phyloP scores from a whole-genome alignment of 2,329 filamentous ascomycete genomes.

The Ophiostoma novo-ulmi region DNA sequence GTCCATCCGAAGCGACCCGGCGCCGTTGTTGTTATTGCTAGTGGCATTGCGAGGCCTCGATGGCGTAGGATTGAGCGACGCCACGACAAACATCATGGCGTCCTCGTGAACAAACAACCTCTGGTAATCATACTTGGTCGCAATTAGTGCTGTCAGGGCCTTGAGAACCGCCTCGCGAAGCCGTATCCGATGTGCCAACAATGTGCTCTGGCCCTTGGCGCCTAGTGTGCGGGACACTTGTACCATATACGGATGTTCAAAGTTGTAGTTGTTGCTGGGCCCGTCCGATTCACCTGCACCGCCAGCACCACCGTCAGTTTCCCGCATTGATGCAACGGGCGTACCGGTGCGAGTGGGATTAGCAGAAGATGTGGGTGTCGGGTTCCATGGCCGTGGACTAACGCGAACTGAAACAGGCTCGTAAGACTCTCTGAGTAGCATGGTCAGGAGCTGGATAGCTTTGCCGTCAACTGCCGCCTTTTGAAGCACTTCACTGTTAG shows the following conservation, averaged over 20 bases:
- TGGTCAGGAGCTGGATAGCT: constrained; percentile 44
- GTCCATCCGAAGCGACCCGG: not conserved
- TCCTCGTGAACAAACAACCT: constrained; percentile 78
- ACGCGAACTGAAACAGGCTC: constrained; percentile 38
- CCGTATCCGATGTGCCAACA: constrained; percentile 63
- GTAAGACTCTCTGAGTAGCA: constrained; percentile 49
- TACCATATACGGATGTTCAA: constrained; percentile 29
- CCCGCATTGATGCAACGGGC: constrained; percentile 18
- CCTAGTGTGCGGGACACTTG: constrained; percentile 46
- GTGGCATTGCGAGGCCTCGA: constrained; percentile 43
- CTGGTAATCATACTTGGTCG: constrained; percentile 76
- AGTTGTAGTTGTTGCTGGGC: not conserved
- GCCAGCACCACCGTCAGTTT: not conserved
- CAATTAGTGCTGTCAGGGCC: constrained; percentile 74
- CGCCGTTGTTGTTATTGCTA: not conserved
- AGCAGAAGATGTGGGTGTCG: constrained; percentile 29
- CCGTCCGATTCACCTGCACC: not conserved
- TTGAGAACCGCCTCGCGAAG: constrained; percentile 71
- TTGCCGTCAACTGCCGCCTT: constrained; percentile 68
- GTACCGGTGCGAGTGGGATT: constrained; percentile 12
- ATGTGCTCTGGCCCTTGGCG: constrained; percentile 54
- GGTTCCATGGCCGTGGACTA: constrained; percentile 38
- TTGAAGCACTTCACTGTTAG: constrained; percentile 73
- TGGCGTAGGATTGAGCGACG: constrained; percentile 63
- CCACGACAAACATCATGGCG: constrained; percentile 74